Conservation (phyloP, 2,329 filamentous ascomycete species). For the Myriosclerotinia duriaeana region DNA sequence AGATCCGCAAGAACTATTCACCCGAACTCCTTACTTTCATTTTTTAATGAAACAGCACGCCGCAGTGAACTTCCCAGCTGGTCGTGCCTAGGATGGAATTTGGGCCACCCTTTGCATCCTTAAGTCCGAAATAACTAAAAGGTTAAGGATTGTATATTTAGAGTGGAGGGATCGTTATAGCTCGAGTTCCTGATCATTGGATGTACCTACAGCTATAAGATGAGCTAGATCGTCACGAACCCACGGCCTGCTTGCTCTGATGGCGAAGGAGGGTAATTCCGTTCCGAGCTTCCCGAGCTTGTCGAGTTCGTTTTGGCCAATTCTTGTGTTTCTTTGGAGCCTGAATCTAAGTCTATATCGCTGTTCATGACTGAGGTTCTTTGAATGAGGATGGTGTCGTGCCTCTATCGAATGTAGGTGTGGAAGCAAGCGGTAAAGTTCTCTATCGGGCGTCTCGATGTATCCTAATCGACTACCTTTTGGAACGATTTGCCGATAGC, state of each 20-base stretch:
- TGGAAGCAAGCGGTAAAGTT: conserved; percentile 14
- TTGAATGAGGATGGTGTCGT: conserved; percentile 11
- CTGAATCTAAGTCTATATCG: background rate
- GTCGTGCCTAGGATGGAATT: background rate
- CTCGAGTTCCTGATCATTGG: background rate
- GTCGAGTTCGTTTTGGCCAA: background rate
- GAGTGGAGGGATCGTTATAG: background rate
- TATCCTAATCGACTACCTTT: background rate
- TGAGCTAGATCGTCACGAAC: background rate
- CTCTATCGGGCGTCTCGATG: background rate
- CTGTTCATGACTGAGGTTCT: background rate
- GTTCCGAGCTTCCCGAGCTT: conserved; percentile 2
- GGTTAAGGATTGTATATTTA: too few relatives aligned
- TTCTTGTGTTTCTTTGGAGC: background rate
- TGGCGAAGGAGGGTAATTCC: background rate
- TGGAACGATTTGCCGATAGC: background rate
- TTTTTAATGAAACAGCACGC: background rate
- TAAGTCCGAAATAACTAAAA: too few relatives aligned
- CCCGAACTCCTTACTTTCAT: background rate
- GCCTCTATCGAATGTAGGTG: conserved; percentile 3
- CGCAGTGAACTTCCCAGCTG: background rate
- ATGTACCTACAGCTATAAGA: background rate
- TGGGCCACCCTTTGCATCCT: background rate
- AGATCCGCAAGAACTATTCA: background rate
- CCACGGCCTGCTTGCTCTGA: background rate